These are phyloP conservation scores for Syzygium oleosum DNA, from an alignment of 345 rosid species.

Conservation along the genomic window DNA sequence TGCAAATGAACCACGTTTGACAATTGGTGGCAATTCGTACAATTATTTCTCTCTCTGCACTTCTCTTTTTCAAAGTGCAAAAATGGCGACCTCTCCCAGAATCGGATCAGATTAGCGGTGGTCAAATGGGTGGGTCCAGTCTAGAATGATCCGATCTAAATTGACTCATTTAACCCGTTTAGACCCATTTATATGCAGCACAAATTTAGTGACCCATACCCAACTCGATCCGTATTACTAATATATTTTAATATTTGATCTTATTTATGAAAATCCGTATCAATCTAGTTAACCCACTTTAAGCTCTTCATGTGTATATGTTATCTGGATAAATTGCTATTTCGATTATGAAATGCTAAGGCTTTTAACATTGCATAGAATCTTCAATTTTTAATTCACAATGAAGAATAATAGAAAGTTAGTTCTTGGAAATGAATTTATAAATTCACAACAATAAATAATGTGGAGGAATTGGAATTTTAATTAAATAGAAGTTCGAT, in stretches of 20 bases:
- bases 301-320: too few relatives aligned
- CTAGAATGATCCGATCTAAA: neutral
- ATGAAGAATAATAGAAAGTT: neutral
- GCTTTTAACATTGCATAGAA: neutral
- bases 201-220: neutral
- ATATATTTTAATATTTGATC: too few relatives aligned
- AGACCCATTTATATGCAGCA: accelerated
- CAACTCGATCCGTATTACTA: accelerated
- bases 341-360: neutral
- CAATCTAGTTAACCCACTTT: too few relatives aligned
- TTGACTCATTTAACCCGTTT: neutral
- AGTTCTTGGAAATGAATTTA: neutral
- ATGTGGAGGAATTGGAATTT: too few relatives aligned
- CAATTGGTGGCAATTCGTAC: neutral
- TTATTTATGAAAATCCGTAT: too few relatives aligned
- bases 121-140: neutral
- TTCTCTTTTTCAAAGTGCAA: neutral
- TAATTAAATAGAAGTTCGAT: too few relatives aligned
- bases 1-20: neutral
- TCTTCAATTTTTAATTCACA: neutral
- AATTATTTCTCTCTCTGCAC: neutral
- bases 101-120: accelerated
- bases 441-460: too few relatives aligned
- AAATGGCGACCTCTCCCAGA: accelerated
- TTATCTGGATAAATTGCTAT: too few relatives aligned